These are phyloP conservation scores for Flammula alnicola DNA, from an alignment of 1,284 basidiomycete genomes.

Conservation along the genomic window DNA sequence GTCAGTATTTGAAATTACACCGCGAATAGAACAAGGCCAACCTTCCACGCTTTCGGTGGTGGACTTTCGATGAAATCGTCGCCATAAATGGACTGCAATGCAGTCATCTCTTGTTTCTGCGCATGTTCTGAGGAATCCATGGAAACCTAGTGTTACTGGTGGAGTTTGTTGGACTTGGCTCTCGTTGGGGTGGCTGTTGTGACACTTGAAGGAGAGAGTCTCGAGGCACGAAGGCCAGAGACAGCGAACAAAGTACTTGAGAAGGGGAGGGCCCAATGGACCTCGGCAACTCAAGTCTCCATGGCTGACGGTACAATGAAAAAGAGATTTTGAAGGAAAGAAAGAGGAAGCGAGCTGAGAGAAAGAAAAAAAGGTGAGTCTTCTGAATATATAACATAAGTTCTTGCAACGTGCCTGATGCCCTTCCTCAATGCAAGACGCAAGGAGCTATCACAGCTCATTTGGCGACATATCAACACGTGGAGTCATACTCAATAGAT, in stretches of 20 bases:
- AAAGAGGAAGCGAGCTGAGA: slow-evolving; percentile 15
- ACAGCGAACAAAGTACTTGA: slow-evolving; percentile 42
- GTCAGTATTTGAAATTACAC: not conserved
- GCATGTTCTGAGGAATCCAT: slow-evolving; percentile 77
- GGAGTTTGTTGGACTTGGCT: slow-evolving; percentile 18
- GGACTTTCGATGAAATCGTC: slow-evolving; percentile 73
- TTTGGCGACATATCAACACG: not conserved
- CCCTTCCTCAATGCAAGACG: too few species aligned
- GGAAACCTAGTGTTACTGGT: slow-evolving; percentile 36
- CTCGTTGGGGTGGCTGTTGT: slow-evolving; percentile 6
- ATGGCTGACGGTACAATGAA: slow-evolving; percentile 41
- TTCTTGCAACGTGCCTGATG: too few species aligned
- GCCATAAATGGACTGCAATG: slow-evolving; percentile 76
- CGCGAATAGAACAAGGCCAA: slow-evolving; percentile 29
- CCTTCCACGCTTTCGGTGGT: slow-evolving; percentile 83
- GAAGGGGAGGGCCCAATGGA: slow-evolving; percentile 66
- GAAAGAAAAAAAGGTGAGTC: too few species aligned
- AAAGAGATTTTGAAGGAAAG: slow-evolving; percentile 8
- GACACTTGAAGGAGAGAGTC: slow-evolving; percentile 18
- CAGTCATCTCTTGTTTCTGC: slow-evolving; percentile 77
- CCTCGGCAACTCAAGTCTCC: slow-evolving; percentile 76
- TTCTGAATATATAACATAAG: too few species aligned
- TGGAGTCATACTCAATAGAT: too few species aligned
- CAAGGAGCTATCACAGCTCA: slow-evolving; percentile 5
- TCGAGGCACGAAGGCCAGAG: slow-evolving; percentile 25